Evolutionary conservation across 2,329 filamentous ascomycete species (phyloP), one percentile per base, ranked within the genome.

Genomic region (Ophiosphaerella narmari): DNA sequence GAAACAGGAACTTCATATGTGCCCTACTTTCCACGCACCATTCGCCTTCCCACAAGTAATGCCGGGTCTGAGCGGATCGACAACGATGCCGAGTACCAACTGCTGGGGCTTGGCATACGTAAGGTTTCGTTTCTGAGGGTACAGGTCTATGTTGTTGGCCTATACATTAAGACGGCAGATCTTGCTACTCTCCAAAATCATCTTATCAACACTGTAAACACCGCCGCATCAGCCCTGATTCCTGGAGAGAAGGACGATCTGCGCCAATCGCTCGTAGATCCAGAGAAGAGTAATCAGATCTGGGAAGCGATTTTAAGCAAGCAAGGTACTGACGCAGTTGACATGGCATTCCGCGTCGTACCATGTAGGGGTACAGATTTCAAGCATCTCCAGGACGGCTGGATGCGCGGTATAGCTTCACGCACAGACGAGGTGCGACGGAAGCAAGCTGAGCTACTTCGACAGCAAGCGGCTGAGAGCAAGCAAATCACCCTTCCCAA

Each of bases 291-390:
- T 56, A 87, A 89, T 59, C 79, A 84, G 59, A 82, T 90, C 31
- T 97, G 92, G 91, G 81, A 86, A 37, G 77, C 81, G 12, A 78
- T 96, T 2, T 75, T 97, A 23, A 50, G 46, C 33, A 78, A 79
- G 50, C 78, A 86, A 0, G 80, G 84, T 14, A 35, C 61, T 3
- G 52, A 51, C n/a, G 66, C 59, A 3, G 84, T 93, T n/a, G 81
- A 91, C 46, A 93, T 86, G 23, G 83, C 87, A 0, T 86, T 96
- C 75, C 84, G 93, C 39, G 88, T 99, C 56, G 86, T 93, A 2
- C 94, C 94, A 0, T 91, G 91, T n/a, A 82, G 91, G 33, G 91
- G 95, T 73, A 99, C 94, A 14, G 92, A 97, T 74, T 97, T 97
- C 74, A 85, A 87, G 59, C 94, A 99, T 72, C 75, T 99, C 55